These are phyloP conservation scores for Trametes versicolor DNA, from an alignment of 1,284 basidiomycete genomes.

Conservation along the genomic window DNA sequence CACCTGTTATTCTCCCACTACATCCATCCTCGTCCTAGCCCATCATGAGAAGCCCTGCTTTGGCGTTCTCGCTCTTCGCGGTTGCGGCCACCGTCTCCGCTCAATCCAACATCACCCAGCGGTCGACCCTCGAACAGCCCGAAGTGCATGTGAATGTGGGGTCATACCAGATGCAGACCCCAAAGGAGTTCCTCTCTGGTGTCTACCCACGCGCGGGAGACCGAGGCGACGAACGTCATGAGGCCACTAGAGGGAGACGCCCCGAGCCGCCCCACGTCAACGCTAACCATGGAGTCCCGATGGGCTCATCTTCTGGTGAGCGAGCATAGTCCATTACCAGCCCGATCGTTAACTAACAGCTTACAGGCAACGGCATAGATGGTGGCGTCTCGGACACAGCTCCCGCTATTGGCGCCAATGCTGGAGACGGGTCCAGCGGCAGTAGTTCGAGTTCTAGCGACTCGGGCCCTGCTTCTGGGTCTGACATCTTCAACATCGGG, in stretches of 20 bases:
- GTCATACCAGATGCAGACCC: slow-evolving; percentile 1
- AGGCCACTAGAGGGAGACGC: background rate
- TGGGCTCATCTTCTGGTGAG: background rate
- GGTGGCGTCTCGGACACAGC: slow-evolving; percentile 28
- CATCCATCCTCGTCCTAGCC: background rate
- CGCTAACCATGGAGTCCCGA: background rate
- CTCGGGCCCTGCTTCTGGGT: slow-evolving; percentile 16
- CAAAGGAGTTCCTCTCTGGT: slow-evolving; percentile 5
- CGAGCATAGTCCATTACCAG: background rate
- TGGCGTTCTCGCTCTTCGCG: slow-evolving; percentile 39
- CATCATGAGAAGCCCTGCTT: slow-evolving; percentile 39
- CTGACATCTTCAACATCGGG: slow-evolving; percentile 8
- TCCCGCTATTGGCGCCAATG: slow-evolving; percentile 21
- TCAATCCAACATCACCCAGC: slow-evolving; percentile 1
- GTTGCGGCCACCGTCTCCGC: slow-evolving; percentile 32
- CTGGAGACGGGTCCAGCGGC: slow-evolving; percentile 16
- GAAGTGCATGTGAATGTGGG: background rate
- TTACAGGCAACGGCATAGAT: slow-evolving; percentile 4
- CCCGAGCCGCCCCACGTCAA: slow-evolving; percentile 4
- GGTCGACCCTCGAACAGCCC: slow-evolving; percentile 12
- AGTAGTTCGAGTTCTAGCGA: slow-evolving; percentile 17
- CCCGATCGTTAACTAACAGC: background rate
- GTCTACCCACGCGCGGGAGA: background rate
- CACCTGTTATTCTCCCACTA: background rate
- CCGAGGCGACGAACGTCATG: background rate